Evolutionary conservation across 140 eudicot genomes (phyloP).

Genomic region (Erigeron philadelphicus): DNA sequence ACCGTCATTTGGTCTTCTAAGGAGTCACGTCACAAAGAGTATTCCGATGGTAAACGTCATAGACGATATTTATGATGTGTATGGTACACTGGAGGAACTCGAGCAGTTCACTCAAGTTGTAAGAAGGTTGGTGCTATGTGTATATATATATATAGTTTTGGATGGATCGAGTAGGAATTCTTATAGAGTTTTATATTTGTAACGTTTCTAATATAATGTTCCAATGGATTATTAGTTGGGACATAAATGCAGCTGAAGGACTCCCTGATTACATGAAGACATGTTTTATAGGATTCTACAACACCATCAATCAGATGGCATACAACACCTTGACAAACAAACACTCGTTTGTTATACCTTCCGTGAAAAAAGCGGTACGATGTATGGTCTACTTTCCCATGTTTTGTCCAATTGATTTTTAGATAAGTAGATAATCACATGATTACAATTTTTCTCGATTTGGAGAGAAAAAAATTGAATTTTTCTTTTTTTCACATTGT

Average conservation of each 20-base stretch:
- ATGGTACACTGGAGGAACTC: slow-evolving; percentile 47
- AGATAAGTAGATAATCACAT: too few relatives aligned
- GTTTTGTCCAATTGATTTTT: not conserved
- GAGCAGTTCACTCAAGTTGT: slow-evolving; percentile 35
- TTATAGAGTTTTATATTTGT: not conserved
- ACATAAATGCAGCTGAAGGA: slow-evolving; percentile 21
- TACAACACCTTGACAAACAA: slow-evolving; percentile 27
- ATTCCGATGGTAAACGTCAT: slow-evolving; percentile 27
- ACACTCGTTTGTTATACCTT: slow-evolving; percentile 24
- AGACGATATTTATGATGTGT: slow-evolving; percentile 45
- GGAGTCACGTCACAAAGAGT: slow-evolving; percentile 29
- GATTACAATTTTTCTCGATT: not conserved
- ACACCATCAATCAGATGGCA: slow-evolving; percentile 36
- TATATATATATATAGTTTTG: not conserved
- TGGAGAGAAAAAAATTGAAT: not conserved
- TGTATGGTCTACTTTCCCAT: not conserved
- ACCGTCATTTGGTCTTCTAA: slow-evolving; percentile 17
- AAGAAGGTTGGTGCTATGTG: slow-evolving; percentile 27
- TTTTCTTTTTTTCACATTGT: not conserved
- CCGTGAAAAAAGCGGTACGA: slow-evolving; percentile 32
- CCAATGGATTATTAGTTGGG: slow-evolving; percentile 34
- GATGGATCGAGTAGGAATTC: not conserved
- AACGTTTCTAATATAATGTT: not conserved
- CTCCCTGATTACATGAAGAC: slow-evolving; percentile 45
- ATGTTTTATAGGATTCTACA: slow-evolving; percentile 37